These are phyloP conservation scores for Olyra latifolia DNA, from an alignment of 176 grass and related monocot genomes.

Conservation along the genomic window DNA sequence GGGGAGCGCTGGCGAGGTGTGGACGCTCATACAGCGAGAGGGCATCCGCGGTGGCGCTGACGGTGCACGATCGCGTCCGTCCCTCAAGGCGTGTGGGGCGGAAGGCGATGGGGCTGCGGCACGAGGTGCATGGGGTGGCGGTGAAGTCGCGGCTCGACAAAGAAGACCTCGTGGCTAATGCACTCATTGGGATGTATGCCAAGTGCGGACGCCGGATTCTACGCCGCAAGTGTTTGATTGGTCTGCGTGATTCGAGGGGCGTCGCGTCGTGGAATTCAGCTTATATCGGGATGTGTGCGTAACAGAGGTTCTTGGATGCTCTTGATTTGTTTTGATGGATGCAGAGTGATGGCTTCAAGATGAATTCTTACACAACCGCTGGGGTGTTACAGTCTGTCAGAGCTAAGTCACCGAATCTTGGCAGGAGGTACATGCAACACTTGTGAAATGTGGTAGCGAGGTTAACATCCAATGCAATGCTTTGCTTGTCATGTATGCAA, in stretches of 20 bases:
- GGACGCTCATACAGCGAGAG: slow-evolving; percentile 40
- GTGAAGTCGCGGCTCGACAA: slow-evolving; percentile 55
- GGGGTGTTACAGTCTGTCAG: slow-evolving; percentile 71
- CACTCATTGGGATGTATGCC: slow-evolving; percentile 83
- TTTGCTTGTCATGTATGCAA: slow-evolving; percentile 77
- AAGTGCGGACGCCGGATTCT: slow-evolving; percentile 63
- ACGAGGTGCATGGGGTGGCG: slow-evolving; percentile 59
- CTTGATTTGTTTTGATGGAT: slow-evolving; percentile 67
- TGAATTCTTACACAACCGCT: slow-evolving; percentile 80
- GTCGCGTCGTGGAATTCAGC: slow-evolving; percentile 83
- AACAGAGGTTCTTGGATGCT: slow-evolving; percentile 61
- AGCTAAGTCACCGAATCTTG: slow-evolving; percentile 61
- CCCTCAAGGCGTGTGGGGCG: slow-evolving; percentile 66
- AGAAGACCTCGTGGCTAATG: slow-evolving; percentile 62
- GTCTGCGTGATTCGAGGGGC: slow-evolving; percentile 50
- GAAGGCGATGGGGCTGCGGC: slow-evolving; percentile 37
- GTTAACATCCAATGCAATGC: slow-evolving; percentile 65
- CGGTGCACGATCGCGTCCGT: slow-evolving; percentile 75
- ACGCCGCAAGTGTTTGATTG: slow-evolving; percentile 64
- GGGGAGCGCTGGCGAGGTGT: slow-evolving; percentile 32
- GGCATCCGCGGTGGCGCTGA: slow-evolving; percentile 32
- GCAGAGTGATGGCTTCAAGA: slow-evolving; percentile 49
- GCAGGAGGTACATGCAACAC: slow-evolving; percentile 71
- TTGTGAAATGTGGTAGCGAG: slow-evolving; percentile 47
- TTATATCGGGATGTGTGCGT: slow-evolving; percentile 63